A percentile compares a stretch with the other conserved stretches of the same genome.
Conservation (phyloP, 306 rosid genomes). For the Cucumis melo region DNA sequence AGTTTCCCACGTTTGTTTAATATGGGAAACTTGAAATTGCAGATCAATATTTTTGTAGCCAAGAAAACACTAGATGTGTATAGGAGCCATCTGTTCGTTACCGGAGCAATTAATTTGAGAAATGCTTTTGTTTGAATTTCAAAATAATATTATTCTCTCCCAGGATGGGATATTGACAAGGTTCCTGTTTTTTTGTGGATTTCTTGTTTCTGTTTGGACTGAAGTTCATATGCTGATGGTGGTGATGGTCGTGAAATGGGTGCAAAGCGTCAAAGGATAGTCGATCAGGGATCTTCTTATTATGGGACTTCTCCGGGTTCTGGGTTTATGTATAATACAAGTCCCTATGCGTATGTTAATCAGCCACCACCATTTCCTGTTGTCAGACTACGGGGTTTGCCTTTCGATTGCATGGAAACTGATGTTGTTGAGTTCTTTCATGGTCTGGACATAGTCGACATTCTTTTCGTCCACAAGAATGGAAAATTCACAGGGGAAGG, state of each 20-base stretch:
- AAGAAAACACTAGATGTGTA: background rate
- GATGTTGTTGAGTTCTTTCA: conserved; percentile 94
- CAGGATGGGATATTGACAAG: conserved; percentile 10
- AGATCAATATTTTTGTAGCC: background rate
- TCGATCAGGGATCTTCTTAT: conserved; percentile 69
- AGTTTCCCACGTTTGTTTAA: background rate
- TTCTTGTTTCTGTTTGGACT: conserved; percentile 11
- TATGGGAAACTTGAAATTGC: background rate
- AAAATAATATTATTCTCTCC: background rate
- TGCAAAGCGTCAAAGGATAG: conserved; percentile 73
- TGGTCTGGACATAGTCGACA: conserved; percentile 78
- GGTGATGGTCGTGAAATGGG: conserved; percentile 93
- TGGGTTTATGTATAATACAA: conserved; percentile 57
- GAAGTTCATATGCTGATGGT: conserved; percentile 48
- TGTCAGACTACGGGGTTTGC: conserved; percentile 80
- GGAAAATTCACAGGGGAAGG: conserved; percentile 88
- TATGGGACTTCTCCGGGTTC: conserved; percentile 69
- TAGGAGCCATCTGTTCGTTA: background rate
- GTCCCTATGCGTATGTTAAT: conserved; percentile 67
- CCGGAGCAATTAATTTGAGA: background rate
- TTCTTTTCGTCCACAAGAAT: conserved; percentile 72
- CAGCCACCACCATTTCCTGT: conserved; percentile 89
- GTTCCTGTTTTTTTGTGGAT: conserved; percentile 9
- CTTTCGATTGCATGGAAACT: conserved; percentile 75
- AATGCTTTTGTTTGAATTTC: background rate